Evolutionary conservation across 768 basidiomycete species (phyloP), one percentile per base, ranked within the genome.

Genomic region (Boletus patriciae): DNA sequence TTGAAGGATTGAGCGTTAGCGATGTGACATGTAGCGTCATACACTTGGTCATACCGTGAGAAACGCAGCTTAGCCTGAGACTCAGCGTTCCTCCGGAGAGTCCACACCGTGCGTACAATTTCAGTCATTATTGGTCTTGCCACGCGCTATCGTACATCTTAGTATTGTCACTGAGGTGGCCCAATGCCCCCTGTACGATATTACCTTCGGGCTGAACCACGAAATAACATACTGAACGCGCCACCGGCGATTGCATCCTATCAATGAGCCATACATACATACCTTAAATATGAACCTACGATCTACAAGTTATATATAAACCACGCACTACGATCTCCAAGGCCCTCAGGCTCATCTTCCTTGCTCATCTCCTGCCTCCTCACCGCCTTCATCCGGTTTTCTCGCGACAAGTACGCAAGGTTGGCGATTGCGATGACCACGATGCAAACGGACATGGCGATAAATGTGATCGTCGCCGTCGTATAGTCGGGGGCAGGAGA

Each of bases 251-350:
- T 15, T 19, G 29, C 6, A 5, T 3, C n/a, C 15, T 46, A 31
- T 12, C 29, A 33, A 33, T 9, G 46, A 15, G 15, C 19, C n/a
- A 40, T n/a, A 18, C 38, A n/a, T 11, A 7, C 15, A 48, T 50
- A 47, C 45, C 25, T 11, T 37, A 50, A 15, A 31, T 6, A n/a
- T 31, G 18, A 41, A 4, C 13, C 3, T 21, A 31, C 16, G 10
- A 25, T 7, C 55, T 72, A 83, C n/a, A 83, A 55, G 21, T 65
- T 79, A 60, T 84, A 83, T 25, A 76, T 67, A 62, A 82, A 84
- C 83, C 83, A 84, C 2, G 82, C 83, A 52, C 79, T 81, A 50
- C 66, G 68, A 64, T 84, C 82, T 5, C 83, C 83, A 43, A 83
- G 66, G 1, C 72, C 74, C 4, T 69, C 65, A 1, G 66, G 62